Evolutionary conservation across 1,284 basidiomycete species (phyloP).

Genomic region (Rhizopogon parksii): DNA sequence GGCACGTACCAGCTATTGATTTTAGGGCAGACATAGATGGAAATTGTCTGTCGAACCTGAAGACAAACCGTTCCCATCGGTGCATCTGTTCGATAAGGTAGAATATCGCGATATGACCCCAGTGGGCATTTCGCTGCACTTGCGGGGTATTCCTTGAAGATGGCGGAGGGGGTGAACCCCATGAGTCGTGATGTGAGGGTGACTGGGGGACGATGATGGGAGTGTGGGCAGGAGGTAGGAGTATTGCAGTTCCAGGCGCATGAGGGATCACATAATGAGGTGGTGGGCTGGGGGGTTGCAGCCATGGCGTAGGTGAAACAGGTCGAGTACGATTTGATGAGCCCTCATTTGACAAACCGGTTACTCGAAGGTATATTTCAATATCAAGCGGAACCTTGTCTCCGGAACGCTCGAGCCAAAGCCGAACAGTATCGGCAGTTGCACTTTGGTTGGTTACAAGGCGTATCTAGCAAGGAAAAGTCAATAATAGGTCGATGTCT

Average conservation of each 20-base stretch:
- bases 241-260: conserved; percentile 26
- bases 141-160: conserved; percentile 23
- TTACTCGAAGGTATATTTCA: conserved; percentile 62
- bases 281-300: conserved; percentile 28
- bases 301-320: conserved; percentile 34
- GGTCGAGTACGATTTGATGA: conserved; percentile 24
- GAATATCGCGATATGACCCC: conserved; percentile 72
- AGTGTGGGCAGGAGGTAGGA: conserved; percentile 34
- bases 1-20: conserved; percentile 53
- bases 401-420: conserved; percentile 75
- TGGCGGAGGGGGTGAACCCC: conserved; percentile 23
- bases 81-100: conserved; percentile 73
- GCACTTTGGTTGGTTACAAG: conserved; percentile 60
- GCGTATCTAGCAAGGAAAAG: conserved; percentile 45
- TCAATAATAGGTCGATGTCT: conserved; percentile 6
- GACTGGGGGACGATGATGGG: conserved; percentile 31
- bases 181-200: conserved; percentile 27
- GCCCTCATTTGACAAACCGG: conserved; percentile 22
- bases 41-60: conserved; percentile 69
- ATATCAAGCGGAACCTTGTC: conserved; percentile 62
- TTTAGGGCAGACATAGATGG: conserved; percentile 61
- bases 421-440: conserved; percentile 67
- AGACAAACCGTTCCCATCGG: conserved; percentile 72
- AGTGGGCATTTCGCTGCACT: conserved; percentile 45
- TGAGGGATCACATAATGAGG: conserved; percentile 36